Evolutionary conservation across 306 rosid species (phyloP).

Genomic region (Chamaecrista fasciculata): DNA sequence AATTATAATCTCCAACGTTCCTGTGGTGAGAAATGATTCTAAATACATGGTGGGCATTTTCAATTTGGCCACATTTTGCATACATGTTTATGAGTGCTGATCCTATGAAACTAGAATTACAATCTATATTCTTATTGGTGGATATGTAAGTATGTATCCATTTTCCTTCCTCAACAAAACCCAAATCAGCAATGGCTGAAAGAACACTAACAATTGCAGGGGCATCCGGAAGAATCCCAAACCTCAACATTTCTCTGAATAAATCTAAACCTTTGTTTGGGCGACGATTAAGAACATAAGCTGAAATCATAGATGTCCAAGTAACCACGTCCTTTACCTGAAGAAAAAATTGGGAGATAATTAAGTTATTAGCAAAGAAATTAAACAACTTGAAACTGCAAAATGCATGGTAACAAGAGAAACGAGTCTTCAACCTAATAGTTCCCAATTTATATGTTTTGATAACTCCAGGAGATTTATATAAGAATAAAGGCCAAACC

Average conservation of each 20-base stretch:
- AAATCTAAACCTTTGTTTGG: constrained; percentile 40
- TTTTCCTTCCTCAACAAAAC: constrained; percentile 60
- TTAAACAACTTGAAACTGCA: no score
- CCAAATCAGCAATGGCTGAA: constrained; percentile 56
- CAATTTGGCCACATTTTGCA: constrained; percentile 57
- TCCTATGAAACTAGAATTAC: constrained; percentile 35
- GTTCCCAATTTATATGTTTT: no score
- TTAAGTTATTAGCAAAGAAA: no score
- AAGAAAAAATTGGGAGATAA: no score
- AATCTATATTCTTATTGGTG: constrained; percentile 21
- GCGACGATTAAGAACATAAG: constrained; percentile 33
- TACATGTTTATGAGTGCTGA: constrained; percentile 58
- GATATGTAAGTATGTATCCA: constrained; percentile 45
- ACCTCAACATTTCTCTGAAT: constrained; percentile 49
- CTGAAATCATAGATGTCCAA: constrained; percentile 53
- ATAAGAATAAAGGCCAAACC: no score
- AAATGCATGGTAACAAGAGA: no score
- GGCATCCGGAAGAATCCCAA: constrained; percentile 44
- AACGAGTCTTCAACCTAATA: no score
- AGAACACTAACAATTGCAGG: constrained; percentile 52
- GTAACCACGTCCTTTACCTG: constrained; percentile 46
- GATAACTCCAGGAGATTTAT: no score
- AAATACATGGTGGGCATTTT: constrained; percentile 46
- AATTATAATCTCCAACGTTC: constrained; percentile 53
- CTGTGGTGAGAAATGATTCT: constrained; percentile 31